Evolutionary conservation across 2,329 filamentous ascomycete species (phyloP).

Genomic region (Sclerotinia borealis): DNA sequence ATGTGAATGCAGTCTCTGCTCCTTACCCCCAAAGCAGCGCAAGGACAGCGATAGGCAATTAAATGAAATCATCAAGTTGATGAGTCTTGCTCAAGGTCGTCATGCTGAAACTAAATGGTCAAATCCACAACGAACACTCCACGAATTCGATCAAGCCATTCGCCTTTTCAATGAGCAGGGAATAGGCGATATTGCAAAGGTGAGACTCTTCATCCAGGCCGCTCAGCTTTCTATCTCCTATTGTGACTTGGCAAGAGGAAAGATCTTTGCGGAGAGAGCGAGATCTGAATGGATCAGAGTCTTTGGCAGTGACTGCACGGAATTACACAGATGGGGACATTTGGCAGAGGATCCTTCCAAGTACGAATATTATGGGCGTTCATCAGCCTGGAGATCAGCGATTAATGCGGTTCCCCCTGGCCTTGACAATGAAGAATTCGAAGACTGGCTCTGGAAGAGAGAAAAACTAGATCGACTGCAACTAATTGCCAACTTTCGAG

Average conservation of each 20-base stretch:
- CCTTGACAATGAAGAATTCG: slow-evolving; percentile 16
- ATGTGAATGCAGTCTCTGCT: slow-evolving; percentile 35
- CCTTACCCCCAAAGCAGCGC: slow-evolving; percentile 31
- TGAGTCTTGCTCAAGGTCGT: slow-evolving; percentile 24
- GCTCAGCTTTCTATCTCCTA: slow-evolving; percentile 28
- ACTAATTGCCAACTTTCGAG: slow-evolving; percentile 16
- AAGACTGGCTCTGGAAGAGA: slow-evolving; percentile 25
- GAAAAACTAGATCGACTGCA: slow-evolving; percentile 12
- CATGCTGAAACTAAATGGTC: slow-evolving; percentile 12
- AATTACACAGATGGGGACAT: slow-evolving; percentile 12
- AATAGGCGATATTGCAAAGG: slow-evolving; percentile 20
- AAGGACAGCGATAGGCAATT: slow-evolving; percentile 30
- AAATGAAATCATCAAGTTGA: slow-evolving; percentile 24
- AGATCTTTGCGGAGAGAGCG: slow-evolving; percentile 27
- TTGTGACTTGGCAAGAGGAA: slow-evolving; percentile 32
- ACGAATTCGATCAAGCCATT: slow-evolving; percentile 26
- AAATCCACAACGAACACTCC: slow-evolving; percentile 15
- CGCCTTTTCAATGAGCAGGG: slow-evolving; percentile 28
- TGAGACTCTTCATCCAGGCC: slow-evolving; percentile 29
- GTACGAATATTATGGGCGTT: slow-evolving; percentile 14
- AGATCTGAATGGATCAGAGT: slow-evolving; percentile 13
- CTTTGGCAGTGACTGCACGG: slow-evolving; percentile 16
- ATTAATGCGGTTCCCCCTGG: slow-evolving; percentile 17
- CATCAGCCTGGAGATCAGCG: slow-evolving; percentile 18
- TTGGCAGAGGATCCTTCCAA: slow-evolving; percentile 19